These are phyloP conservation scores for Debaryomyces fabryi DNA, from an alignment of 1,139 yeast genomes.

Conservation along the genomic window DNA sequence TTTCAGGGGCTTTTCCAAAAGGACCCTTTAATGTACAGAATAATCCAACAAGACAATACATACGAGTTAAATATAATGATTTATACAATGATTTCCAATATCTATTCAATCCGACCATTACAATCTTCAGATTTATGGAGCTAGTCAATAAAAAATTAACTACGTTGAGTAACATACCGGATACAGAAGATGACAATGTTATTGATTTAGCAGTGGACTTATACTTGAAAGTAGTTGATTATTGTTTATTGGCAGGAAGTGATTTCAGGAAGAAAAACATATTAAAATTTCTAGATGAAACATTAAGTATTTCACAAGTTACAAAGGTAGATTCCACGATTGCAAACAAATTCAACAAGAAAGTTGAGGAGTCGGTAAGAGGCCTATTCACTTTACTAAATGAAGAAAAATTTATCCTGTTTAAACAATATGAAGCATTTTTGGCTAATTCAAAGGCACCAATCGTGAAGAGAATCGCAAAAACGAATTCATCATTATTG, in stretches of 20 bases:
- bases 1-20: slow-evolving; percentile 3
- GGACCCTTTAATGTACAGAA: background rate
- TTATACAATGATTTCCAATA: slow-evolving; percentile 36
- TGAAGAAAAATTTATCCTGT: slow-evolving; percentile 22
- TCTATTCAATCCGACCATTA: slow-evolving; percentile 24
- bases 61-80: slow-evolving; percentile 23
- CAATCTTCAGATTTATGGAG: slow-evolving; percentile 29
- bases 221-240: slow-evolving; percentile 8
- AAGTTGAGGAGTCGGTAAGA: slow-evolving; percentile 5
- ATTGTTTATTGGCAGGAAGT: slow-evolving; percentile 12
- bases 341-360: background rate
- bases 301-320: slow-evolving; percentile 11
- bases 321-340: background rate
- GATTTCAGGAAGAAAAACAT: slow-evolving; percentile 39
- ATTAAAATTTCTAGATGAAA: slow-evolving; percentile 25
- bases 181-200: slow-evolving; percentile 8
- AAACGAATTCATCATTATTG: background rate
- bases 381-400: slow-evolving; percentile 12
- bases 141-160: slow-evolving; percentile 42
- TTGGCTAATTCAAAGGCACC: slow-evolving; percentile 12
- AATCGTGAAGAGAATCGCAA: background rate
- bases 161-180: slow-evolving; percentile 23
- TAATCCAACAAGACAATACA: slow-evolving; percentile 6
- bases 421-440: slow-evolving; percentile 20
- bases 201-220: slow-evolving; percentile 9